A percentile compares a stretch with the other conserved stretches of the same genome.
Evolutionary conservation across 345 rosid genomes (phyloP).

Genomic region (Corymbia maculata): DNA sequence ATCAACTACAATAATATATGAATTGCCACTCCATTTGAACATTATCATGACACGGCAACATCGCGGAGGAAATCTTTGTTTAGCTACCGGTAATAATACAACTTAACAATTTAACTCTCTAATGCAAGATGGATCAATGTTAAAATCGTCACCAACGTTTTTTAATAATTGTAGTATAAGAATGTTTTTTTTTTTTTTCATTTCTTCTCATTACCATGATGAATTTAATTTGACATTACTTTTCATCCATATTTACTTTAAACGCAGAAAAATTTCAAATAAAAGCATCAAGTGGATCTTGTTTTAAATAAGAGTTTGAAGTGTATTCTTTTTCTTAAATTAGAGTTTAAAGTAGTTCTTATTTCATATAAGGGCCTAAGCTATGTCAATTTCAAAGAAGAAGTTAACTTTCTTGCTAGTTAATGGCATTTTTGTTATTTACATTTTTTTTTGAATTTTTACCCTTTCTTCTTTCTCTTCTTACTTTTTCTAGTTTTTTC

Average conservation of each 20-base stretch:
- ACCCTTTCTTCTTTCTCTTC: no score
- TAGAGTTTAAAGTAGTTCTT: no score
- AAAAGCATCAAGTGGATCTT: no score
- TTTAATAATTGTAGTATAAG: neutral
- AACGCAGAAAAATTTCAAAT: neutral
- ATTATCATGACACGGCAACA: fast-evolving
- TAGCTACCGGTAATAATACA: neutral
- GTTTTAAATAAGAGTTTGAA: no score
- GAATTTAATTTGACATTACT: neutral
- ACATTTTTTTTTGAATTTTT: no score
- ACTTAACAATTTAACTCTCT: neutral
- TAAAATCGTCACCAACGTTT: neutral
- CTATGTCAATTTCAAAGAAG: no score
- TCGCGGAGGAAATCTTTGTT: fast-evolving
- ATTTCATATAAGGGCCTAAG: no score
- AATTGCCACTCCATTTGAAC: neutral
- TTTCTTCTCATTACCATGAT: neutral
- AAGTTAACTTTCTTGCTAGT: no score
- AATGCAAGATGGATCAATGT: neutral
- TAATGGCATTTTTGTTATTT: no score
- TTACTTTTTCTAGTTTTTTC: no score
- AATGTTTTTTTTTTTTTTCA: neutral
- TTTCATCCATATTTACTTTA: neutral
- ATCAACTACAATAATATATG: neutral
- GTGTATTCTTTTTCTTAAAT: no score